Evolutionary conservation across 2,329 filamentous ascomycete genomes (phyloP).

Genomic region (Anthostomella pinea): DNA sequence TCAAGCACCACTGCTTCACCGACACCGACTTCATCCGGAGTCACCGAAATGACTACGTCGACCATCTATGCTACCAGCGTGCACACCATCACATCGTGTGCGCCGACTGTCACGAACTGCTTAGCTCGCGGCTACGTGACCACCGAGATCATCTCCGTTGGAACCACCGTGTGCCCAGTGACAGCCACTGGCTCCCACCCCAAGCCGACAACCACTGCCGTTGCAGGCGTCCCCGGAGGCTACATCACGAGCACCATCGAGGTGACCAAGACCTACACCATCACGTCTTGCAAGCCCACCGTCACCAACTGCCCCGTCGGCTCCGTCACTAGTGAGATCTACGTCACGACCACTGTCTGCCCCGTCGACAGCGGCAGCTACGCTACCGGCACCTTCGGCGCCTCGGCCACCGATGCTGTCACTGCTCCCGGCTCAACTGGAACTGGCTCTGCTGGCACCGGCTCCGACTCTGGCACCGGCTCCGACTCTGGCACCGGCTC

Average conservation of each 20-base stretch:
- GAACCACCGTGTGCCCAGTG: constrained; percentile 21
- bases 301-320: constrained; percentile 29
- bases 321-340: constrained; percentile 28
- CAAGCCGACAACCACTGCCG: constrained; percentile 8
- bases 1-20: constrained; percentile 5
- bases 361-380: constrained; percentile 12
- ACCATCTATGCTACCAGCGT: constrained; percentile 31
- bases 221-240: constrained; percentile 1
- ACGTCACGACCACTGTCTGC: constrained; percentile 29
- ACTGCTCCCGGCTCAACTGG: too few relatives aligned
- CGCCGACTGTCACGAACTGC: constrained; percentile 17
- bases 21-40: not conserved
- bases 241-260: constrained; percentile 28
- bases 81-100: constrained; percentile 22
- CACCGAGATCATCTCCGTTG: constrained; percentile 24
- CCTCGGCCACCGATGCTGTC: constrained; percentile 5
- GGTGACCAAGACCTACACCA: constrained; percentile 29
- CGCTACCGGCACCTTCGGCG: constrained; percentile 7
- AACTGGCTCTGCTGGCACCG: too few relatives aligned
- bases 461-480: not conserved
- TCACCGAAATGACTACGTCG: constrained; percentile 28
- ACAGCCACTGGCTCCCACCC: constrained; percentile 8
- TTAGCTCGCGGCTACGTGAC: constrained; percentile 20
- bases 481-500: constrained; percentile 3
- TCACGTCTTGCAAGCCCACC: constrained; percentile 31